Base-by-base conservation (phyloP, 2,329 filamentous ascomycete species). In the Calonectria pseudoturangicola region DNA sequence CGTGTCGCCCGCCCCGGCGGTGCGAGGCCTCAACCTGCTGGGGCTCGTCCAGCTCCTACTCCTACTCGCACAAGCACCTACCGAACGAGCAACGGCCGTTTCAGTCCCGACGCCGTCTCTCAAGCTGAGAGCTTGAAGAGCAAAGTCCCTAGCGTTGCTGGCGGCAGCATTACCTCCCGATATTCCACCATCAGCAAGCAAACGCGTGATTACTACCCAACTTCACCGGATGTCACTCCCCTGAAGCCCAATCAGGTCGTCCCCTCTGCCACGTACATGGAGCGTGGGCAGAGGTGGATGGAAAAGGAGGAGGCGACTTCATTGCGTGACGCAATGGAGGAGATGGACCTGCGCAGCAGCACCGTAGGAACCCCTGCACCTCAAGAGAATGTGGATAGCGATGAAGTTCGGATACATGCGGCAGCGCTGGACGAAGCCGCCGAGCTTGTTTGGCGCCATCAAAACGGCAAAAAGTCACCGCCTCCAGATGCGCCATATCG, bases 341-440 rank as follows among this genome's bases (percentile, higher is more conserved):
- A 94, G 78, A 90, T 95, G 89, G 90, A 94, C 71, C 75, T 93
- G 51, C 87, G 86, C 66, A 84, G 86, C 36, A 78, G 81, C 47
- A 68, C 73, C 25, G 77, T 82, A 54, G 79, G 75, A 45, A 62
- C 74, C 4, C 78, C 74, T 8, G 73, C 74, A 13, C 78, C 75
- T n/a, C 75, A 75, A 25, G 78, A 81, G 21, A 76, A 72, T 8
- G 72, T 81, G 48, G 85, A 87, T 33, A 88, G 91, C 30, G 88
- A 91, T 2, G 91, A 93, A 25, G 92, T 93, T 71, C 90, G 89
- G 54, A 82, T 96, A 62, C 93, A 94, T 81, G 86, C 90, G 15
- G 92, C 93, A 48, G 94, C 94, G 36, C 91, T 94, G 73, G 87
- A 95, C 72, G 94, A 96, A 82, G 94, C 94, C 13, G 92, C 93